Base-by-base conservation (phyloP, 202 grass and related monocot genomes). In the Miscanthus sacchariflorus region DNA sequence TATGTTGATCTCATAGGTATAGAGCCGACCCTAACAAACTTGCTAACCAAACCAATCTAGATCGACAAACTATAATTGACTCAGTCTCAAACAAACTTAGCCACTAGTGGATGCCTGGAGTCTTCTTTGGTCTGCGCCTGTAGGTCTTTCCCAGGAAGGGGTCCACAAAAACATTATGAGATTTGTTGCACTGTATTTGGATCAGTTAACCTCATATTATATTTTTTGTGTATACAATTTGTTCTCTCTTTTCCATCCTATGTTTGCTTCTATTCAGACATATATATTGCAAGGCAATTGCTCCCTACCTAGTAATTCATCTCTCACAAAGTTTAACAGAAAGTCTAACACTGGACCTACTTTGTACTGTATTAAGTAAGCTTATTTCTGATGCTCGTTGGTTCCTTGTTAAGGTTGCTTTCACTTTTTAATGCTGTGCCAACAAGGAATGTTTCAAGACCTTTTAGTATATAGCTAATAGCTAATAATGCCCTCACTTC, bases 321-420 rank as follows among this genome's bases (percentile, higher is more conserved):
- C 43, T 74, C 35, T 68, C 18, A 56, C 4, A 68, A 43, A 74
- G 1, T 83, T 66, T 12, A 66, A 52, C 30, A 44, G 38, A 21
- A 14, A 74, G 17, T 68, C 81, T 9, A 72, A 83, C 35, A 52
- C 6, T 33, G 9, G 7, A 9, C 48, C 19, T 72, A 38, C 28
- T 5, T 24, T 79, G 10, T 82, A 70, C 49, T 76, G 1, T 79
- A 76, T 88, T 77, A 56, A 65, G 52, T 77, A 56, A 65, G 52
- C 48, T 80, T 77, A 24, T 69, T 50, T 13, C 12, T 76, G 14
- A 70, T 83, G 65, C 45, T 87, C 80, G 6, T 85, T 72, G 73
- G 6, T 39, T 84, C 52, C 61, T 48, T 69, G 19, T 63, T 79
- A 59, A 59, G 8, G 27, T 70, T 76, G 36, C 36, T 83, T 74